Percentiles rank a stretch among this genome's conserved stretches.
Conservation (phyloP, 2,329 filamentous ascomycete species). For the Aspergillus uvarum region DNA sequence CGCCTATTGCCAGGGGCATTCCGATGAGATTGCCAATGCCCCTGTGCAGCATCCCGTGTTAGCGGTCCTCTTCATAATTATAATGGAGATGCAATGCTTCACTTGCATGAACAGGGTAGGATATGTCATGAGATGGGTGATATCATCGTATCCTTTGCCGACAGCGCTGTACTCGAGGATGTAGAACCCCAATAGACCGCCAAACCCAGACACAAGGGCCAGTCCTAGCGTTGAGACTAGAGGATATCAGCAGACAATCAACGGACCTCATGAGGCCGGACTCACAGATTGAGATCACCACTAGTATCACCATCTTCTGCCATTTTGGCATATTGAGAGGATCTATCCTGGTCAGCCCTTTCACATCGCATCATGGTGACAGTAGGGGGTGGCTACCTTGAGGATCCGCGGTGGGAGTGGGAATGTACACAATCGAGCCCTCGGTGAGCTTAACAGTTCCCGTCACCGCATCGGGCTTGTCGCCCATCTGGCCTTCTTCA, state of each 20-base stretch:
- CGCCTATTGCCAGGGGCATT: conserved; percentile 39
- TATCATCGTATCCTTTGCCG: conserved; percentile 42
- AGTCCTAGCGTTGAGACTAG: conserved; percentile 43
- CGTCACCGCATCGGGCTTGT: conserved; percentile 17
- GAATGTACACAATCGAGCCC: conserved; percentile 36
- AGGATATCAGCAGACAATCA: conserved; percentile 14
- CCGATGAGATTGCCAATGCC: conserved; percentile 34
- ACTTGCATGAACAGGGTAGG: conserved; percentile 30
- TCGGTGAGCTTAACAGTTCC: conserved; percentile 32
- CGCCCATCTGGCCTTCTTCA: conserved; percentile 8
- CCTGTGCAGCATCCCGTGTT: conserved; percentile 18
- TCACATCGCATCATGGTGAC: too few species aligned
- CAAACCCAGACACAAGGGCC: conserved; percentile 43
- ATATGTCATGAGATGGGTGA: conserved; percentile 40
- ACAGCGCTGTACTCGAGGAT: conserved; percentile 40
- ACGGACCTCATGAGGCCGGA: not conserved
- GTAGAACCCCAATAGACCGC: conserved; percentile 44
- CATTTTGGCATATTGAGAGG: conserved; percentile 30
- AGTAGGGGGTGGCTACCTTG: conserved; percentile 14
- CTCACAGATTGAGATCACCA: conserved; percentile 31
- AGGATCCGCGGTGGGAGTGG: conserved; percentile 36
- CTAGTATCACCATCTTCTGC: conserved; percentile 29
- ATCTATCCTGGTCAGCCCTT: conserved; percentile 15
- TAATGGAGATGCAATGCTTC: too few species aligned
- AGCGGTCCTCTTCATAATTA: not conserved